A percentile compares a stretch with the other conserved stretches of the same genome.
These are phyloP conservation scores for Aspergillus steynii DNA, from an alignment of 495 filamentous ascomycete genomes.

Conservation along the genomic window DNA sequence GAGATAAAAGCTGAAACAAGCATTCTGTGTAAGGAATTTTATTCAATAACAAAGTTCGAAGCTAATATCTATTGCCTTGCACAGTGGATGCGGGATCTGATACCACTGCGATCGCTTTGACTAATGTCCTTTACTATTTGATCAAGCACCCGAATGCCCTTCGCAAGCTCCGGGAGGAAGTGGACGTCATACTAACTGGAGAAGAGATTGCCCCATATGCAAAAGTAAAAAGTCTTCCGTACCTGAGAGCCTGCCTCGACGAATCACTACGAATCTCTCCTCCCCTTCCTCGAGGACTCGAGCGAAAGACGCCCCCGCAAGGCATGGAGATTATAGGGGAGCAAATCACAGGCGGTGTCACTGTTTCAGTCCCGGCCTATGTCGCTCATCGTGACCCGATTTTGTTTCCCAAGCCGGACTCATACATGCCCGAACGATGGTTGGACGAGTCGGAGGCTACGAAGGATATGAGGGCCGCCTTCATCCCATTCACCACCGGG, in stretches of 20 bases:
- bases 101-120: conserved; percentile 48
- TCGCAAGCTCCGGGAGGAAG: conserved; percentile 51
- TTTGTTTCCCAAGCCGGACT: conserved; percentile 19
- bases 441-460: conserved; percentile 9
- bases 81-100: conserved; percentile 49
- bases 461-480: conserved; percentile 10
- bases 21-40: no score
- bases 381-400: conserved; percentile 15
- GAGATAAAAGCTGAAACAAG: conserved; percentile 22
- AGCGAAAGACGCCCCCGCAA: conserved; percentile 27
- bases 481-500: conserved; percentile 35
- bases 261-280: conserved; percentile 40
- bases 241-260: conserved; percentile 38
- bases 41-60: no score
- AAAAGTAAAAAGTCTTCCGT: conserved; percentile 30
- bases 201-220: conserved; percentile 32
- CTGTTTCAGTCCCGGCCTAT: conserved; percentile 20
- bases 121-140: conserved; percentile 48
- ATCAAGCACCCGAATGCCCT: conserved; percentile 47
- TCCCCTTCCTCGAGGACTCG: conserved; percentile 21
- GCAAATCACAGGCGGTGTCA: conserved; percentile 23
- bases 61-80: not conserved
- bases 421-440: conserved; percentile 26
- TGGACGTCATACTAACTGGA: conserved; percentile 36
- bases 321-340: conserved; percentile 27